phyloP scores from a whole-genome alignment of 2,329 filamentous ascomycete genomes.

The Colletotrichum lindemuthianum region DNA sequence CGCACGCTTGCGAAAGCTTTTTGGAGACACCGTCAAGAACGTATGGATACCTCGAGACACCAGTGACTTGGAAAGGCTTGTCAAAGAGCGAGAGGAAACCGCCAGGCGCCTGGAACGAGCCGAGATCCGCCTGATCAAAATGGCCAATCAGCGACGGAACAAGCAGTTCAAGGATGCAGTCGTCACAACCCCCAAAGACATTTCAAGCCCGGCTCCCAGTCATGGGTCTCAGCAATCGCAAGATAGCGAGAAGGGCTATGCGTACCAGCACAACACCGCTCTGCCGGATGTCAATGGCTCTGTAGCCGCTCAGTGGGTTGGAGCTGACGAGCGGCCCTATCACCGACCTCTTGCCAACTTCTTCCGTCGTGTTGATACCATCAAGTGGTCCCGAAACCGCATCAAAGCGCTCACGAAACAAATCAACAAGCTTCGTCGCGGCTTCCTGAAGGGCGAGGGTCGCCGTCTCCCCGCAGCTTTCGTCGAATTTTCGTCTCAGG shows the following conservation, averaged over 20 bases:
- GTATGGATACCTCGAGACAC: conserved; percentile 86
- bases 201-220: conserved; percentile 37
- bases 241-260: conserved; percentile 37
- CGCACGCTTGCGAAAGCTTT: conserved; percentile 77
- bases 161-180: conserved; percentile 34
- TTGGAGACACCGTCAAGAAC: conserved; percentile 80
- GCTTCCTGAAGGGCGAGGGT: conserved; percentile 68
- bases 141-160: conserved; percentile 63
- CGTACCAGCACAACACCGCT: conserved; percentile 41
- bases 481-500: conserved; percentile 86
- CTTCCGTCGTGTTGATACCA: conserved; percentile 92
- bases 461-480: conserved; percentile 81
- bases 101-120: conserved; percentile 84
- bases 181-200: conserved; percentile 35
- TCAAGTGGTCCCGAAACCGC: conserved; percentile 81
- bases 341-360: conserved; percentile 75
- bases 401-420: conserved; percentile 51
- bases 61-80: conserved; percentile 78
- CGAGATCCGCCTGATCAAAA: conserved; percentile 82
- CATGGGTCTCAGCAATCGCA: conserved; percentile 31
- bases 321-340: conserved; percentile 77
- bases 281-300: conserved; percentile 55
- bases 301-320: conserved; percentile 79
- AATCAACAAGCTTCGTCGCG: conserved; percentile 71
- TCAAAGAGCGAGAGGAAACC: conserved; percentile 78